Conservation (phyloP, 2,329 filamentous ascomycete species). For the Beauveria sp. region DNA sequence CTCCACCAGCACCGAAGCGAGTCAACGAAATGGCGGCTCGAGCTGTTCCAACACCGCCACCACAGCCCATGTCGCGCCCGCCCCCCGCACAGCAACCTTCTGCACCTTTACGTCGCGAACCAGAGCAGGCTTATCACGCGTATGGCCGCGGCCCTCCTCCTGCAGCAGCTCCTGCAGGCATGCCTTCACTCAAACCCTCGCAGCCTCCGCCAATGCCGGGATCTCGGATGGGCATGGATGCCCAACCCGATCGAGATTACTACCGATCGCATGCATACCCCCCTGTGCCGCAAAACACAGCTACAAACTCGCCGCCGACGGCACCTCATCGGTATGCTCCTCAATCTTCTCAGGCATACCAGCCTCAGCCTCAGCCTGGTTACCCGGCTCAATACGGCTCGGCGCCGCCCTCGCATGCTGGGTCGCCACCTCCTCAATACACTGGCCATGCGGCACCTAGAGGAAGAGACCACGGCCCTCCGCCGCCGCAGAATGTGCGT, state of each 20-base stretch:
- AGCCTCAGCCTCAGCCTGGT: constrained; percentile 34
- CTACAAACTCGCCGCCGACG: constrained; percentile 39
- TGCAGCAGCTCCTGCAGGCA: constrained; percentile 33
- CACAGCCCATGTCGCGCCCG: constrained; percentile 34
- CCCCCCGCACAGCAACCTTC: constrained; percentile 32
- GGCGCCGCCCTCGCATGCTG: constrained; percentile 30
- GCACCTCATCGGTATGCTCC: constrained; percentile 34
- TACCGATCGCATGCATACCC: constrained; percentile 34
- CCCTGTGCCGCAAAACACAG: constrained; percentile 26
- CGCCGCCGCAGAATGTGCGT: constrained; percentile 12
- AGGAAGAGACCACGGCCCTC: constrained; percentile 11
- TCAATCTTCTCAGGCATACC: constrained; percentile 33
- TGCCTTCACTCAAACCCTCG: constrained; percentile 48
- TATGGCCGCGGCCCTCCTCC: constrained; percentile 29
- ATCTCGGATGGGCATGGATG: constrained; percentile 32
- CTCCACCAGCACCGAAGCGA: constrained; percentile 42
- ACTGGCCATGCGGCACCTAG: constrained; percentile 31
- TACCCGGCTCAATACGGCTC: constrained; percentile 34
- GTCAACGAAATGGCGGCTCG: constrained; percentile 39
- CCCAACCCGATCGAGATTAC: constrained; percentile 38
- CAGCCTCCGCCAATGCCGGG: constrained; percentile 38
- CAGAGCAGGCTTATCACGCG: constrained; percentile 38
- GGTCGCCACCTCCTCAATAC: constrained; percentile 50
- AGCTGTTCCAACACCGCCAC: constrained; percentile 44
- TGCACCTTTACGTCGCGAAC: constrained; percentile 40